Conservation (phyloP, 2,329 filamentous ascomycete genomes). For the Ophiostoma ips region DNA sequence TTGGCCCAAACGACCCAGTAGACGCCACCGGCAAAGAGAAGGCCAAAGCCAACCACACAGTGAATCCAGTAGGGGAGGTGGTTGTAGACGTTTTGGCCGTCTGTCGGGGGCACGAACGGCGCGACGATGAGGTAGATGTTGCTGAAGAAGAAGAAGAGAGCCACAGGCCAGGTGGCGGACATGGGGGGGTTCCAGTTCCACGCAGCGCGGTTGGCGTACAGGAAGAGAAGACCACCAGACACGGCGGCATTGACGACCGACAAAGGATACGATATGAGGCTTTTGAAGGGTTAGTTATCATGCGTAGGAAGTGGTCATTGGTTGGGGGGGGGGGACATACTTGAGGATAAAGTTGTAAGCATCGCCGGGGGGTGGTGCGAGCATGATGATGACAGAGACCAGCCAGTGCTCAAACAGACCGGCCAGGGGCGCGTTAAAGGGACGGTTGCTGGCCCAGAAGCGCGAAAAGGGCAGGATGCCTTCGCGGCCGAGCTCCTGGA, state of each 20-base stretch:
- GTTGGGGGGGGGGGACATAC: no score
- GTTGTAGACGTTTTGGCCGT: conserved; percentile 39
- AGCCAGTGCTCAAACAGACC: conserved; percentile 51
- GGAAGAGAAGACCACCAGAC: conserved; percentile 36
- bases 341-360: conserved; percentile 51
- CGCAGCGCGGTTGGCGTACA: conserved; percentile 34
- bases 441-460: conserved; percentile 50
- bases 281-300: no score
- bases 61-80: conserved; percentile 43
- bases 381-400: conserved; percentile 50
- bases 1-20: conserved; percentile 45
- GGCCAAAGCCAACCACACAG: conserved; percentile 41
- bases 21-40: conserved; percentile 36
- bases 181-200: conserved; percentile 42
- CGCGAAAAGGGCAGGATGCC: conserved; percentile 50
- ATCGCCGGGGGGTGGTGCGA: conserved; percentile 53
- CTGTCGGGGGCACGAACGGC: conserved; percentile 40
- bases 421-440: conserved; percentile 47
- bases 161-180: conserved; percentile 38
- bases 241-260: conserved; percentile 44
- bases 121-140: conserved; percentile 48
- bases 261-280: conserved; percentile 49
- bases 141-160: conserved; percentile 44
- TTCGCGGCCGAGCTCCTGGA: conserved; percentile 52
- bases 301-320: no score